These are phyloP conservation scores for Astrocystis sublimbata DNA, from an alignment of 495 filamentous ascomycete species.

Conservation along the genomic window DNA sequence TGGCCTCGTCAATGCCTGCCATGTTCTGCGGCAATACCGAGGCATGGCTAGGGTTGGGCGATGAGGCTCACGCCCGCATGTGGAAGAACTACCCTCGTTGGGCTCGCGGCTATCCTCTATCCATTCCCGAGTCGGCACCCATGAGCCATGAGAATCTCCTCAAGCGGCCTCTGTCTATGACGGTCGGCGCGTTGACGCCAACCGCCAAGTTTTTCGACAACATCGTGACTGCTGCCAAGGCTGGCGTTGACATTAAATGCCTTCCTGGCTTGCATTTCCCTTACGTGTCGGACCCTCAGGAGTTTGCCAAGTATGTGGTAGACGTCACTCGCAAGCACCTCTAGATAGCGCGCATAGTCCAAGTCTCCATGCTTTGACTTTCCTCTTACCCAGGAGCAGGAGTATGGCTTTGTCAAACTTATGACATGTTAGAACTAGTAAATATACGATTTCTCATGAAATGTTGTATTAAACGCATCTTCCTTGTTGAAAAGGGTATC, in stretches of 20 bases:
- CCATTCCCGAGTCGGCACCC: background rate
- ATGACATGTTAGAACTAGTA: too few species aligned
- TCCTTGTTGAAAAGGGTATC: too few species aligned
- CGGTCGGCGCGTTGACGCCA: slow-evolving; percentile 26
- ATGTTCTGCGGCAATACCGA: slow-evolving; percentile 21
- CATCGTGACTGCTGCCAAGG: slow-evolving; percentile 20
- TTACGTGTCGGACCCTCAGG: slow-evolving; percentile 26
- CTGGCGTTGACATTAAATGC: slow-evolving; percentile 22
- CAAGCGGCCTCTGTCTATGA: slow-evolving; percentile 26
- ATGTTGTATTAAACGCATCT: too few species aligned
- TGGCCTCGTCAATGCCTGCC: slow-evolving; percentile 1
- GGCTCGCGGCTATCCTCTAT: slow-evolving; percentile 22
- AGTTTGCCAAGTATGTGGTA: slow-evolving; percentile 26
- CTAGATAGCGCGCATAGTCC: background rate
- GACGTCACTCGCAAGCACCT: slow-evolving; percentile 10
- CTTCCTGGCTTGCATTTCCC: slow-evolving; percentile 32
- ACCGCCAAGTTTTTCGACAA: slow-evolving; percentile 24
- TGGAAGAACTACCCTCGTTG: slow-evolving; percentile 30
- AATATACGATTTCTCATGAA: too few species aligned
- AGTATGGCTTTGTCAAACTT: too few species aligned
- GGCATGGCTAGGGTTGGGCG: slow-evolving; percentile 24
- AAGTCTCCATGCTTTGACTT: too few species aligned
- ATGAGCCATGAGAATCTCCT: slow-evolving; percentile 14
- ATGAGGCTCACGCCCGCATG: slow-evolving; percentile 24
- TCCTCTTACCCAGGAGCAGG: too few species aligned